These are phyloP conservation scores for Fraxinus paxiana DNA, from an alignment of 305 asterid species.

Conservation along the genomic window DNA sequence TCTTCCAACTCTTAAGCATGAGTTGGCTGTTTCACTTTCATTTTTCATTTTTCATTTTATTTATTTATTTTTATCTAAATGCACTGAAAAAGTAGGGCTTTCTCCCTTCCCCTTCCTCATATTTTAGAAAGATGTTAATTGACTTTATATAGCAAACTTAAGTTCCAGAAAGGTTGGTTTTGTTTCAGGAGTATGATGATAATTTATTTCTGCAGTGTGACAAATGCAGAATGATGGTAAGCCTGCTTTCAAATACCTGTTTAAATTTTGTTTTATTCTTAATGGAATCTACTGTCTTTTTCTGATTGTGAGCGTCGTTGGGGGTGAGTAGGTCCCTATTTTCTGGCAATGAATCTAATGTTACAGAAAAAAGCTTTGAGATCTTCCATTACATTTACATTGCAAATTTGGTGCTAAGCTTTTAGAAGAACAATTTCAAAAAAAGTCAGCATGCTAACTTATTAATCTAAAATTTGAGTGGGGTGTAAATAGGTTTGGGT, in stretches of 20 bases:
- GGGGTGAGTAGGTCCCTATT: slow-evolving; percentile 17
- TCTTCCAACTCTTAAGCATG: slow-evolving; percentile 20
- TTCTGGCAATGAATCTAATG: slow-evolving; percentile 15
- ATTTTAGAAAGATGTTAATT: slow-evolving; percentile 7
- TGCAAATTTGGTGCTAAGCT: slow-evolving; percentile 2
- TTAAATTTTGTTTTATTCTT: slow-evolving; percentile 17
- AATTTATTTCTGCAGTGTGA: slow-evolving; percentile 98
- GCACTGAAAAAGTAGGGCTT: slow-evolving; percentile 1
- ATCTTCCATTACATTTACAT: background rate
- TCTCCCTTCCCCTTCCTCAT: slow-evolving; percentile 11
- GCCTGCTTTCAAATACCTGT: slow-evolving; percentile 23
- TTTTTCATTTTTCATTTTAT: background rate
- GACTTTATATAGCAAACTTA: background rate
- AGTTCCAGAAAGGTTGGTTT: background rate
- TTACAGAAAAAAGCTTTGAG: slow-evolving; percentile 7
- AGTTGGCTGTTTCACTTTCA: slow-evolving; percentile 15
- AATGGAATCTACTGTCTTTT: slow-evolving; percentile 12
- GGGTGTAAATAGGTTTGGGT: background rate
- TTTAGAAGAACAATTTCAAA: slow-evolving; percentile 13
- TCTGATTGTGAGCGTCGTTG: slow-evolving; percentile 6
- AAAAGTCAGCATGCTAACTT: background rate
- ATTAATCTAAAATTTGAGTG: background rate
- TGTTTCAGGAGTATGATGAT: slow-evolving; percentile 88
- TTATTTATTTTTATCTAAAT: slow-evolving; percentile 13
- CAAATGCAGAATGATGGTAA: slow-evolving; percentile 99